Base-by-base conservation (phyloP, 1,284 basidiomycete species). In the Nidula niveotomentosa region DNA sequence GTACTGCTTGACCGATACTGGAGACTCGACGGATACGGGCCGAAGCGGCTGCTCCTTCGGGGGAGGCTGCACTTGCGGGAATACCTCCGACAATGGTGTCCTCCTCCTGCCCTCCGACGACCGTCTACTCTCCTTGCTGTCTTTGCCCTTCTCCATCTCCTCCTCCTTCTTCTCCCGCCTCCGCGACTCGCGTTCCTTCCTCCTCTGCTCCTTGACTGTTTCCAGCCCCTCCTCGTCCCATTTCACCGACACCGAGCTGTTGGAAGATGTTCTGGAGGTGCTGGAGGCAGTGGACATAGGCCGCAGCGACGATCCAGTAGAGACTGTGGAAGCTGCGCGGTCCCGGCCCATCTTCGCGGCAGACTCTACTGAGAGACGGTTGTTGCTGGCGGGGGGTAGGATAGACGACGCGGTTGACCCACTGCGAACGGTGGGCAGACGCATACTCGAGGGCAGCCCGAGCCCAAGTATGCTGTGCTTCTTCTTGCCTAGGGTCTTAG, bases 141-240 rank as follows among this genome's bases (percentile, higher is more conserved):
- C 60, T 69, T 69, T 37, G 65, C 56, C 63, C 61, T 57, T 69
- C 41, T 53, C 54, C 63, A 65, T 66, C 37, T 61, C 63, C 55
- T 59, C 67, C 60, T 68, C 65, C 61, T 58, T 62, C 56, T 68
- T 70, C 53, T 68, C 68, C 33, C 34, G 17, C 55, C 78, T 69
- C 58, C 23, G 23, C 23, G 23, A 23, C 23, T 23, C 23, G 23
- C 23, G 23, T 23, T 83, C 83, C 62, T 71, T 72, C 60, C 72
- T 75, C 60, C 81, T 75, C 58, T 68, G 66, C 66, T 83, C 83
- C 58, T 76, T 79, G 4, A 78, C 79, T 1, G 77, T 82, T 62
- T 81, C 73, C 46, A 88, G 59, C 0, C 80, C 78, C 1, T 76
- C 78, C 62, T 90, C 89, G 58, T 88, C 85, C 88, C 88, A 90